Base-by-base conservation (phyloP, 2,329 filamentous ascomycete genomes). In the Pseudogymnoascus sp. region DNA sequence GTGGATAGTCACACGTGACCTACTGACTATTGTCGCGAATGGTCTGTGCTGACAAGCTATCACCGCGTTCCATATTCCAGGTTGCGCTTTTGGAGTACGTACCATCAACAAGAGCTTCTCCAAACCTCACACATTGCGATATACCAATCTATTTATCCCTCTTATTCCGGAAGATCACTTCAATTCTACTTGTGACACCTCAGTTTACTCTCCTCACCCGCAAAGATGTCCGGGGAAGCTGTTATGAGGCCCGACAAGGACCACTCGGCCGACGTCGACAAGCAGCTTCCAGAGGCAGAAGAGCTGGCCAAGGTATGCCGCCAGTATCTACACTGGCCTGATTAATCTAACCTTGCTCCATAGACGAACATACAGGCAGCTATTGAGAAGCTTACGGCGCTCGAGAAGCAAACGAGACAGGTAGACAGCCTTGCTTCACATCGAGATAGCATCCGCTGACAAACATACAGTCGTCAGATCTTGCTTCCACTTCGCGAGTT, bases 351-450 rank as follows among this genome's bases (percentile, higher is more conserved):
- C 64, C 61, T 63, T 71, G 68, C 69, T 21, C 8, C 19, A 2
- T 38, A 89, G 87, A 85, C 81, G 72, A 90, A 97, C 77, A 83
- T 96, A 63, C 87, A 91, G 76, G 88, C 83, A 65, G 93, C 92
- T 63, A 88, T 99, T 73, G 94, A 99, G 78, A 97, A 97, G 82
- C 89, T 99, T 69, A 82, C 92, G 63, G 80, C 82, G 49, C 82
- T 99, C 66, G 94, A 99, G 83, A 99, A 99, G 80, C 92, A 97
- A 80, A 91, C 94, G 69, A 89, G 94, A 80, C 94, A 99, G 84
- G 92, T 95, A 78, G 26, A 31, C 45, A 71, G 76, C 66, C 61
- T 59, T 63, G 38, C 16, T 37, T 62, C n/a, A 63, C 8, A 14
- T 37, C 41, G 62, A 19, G 43, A 26, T 19, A 21, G 4, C 29